Percentiles rank a stretch among this genome's conserved stretches.
Evolutionary conservation across 306 rosid species (phyloP).

Genomic region (Begonia fuchsioides): DNA sequence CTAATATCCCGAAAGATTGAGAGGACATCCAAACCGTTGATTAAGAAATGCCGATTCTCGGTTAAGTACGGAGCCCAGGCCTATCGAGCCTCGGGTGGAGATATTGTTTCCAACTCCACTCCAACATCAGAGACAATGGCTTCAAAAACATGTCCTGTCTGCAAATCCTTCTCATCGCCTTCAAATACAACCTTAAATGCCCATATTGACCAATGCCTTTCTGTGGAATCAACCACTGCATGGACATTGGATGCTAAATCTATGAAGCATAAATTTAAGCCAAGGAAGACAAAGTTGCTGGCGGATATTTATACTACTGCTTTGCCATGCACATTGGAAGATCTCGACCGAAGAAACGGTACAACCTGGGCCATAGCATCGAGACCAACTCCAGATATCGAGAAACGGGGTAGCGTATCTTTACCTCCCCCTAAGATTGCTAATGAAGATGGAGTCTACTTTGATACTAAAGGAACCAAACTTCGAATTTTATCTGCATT

Average conservation of each 20-base stretch:
- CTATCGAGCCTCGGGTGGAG: conserved; percentile 25
- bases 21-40: conserved; percentile 11
- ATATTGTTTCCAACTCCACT: conserved; percentile 25
- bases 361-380: conserved; percentile 34
- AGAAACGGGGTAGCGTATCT: conserved; percentile 15
- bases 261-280: conserved; percentile 31
- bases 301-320: conserved; percentile 42
- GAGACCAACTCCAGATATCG: conserved; percentile 21
- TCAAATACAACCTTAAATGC: conserved; percentile 57
- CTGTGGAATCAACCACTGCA: conserved; percentile 35
- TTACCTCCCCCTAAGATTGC: conserved; percentile 16
- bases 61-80: conserved; percentile 17
- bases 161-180: conserved; percentile 43
- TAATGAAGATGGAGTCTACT: conserved; percentile 33
- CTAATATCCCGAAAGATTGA: conserved; percentile 16
- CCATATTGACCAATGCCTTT: conserved; percentile 52
- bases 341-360: conserved; percentile 45
- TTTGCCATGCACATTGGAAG: conserved; percentile 35
- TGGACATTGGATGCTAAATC: conserved; percentile 25
- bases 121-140: conserved; percentile 29
- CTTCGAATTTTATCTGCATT: conserved; percentile 40
- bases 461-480: conserved; percentile 40
- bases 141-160: conserved; percentile 51
- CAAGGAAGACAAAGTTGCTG: conserved; percentile 41
- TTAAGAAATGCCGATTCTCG: conserved; percentile 37